phyloP scores from a whole-genome alignment of 345 rosid species.

The Ricinus communis region DNA sequence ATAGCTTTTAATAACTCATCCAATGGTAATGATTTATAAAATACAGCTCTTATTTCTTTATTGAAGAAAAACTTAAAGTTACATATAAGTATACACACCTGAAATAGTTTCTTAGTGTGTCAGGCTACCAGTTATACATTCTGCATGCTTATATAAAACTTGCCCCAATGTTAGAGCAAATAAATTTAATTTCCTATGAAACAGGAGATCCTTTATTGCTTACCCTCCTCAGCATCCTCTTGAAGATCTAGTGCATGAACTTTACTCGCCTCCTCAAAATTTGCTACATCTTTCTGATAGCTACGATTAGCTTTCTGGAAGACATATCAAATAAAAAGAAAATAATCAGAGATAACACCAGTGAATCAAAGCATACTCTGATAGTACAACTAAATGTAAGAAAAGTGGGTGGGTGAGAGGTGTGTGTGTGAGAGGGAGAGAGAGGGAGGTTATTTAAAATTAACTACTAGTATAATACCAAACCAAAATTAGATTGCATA shows the following conservation, averaged over 20 bases:
- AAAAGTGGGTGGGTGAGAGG: neutral
- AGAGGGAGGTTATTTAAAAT: too few species aligned
- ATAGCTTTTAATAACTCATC: neutral
- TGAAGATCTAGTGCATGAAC: conserved; percentile 46
- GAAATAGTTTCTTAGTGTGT: neutral
- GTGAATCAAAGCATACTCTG: neutral
- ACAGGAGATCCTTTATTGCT: conserved; percentile 23
- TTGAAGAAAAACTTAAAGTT: too few species aligned
- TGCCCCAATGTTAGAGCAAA: conserved; percentile 2
- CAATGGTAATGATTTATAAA: too few species aligned
- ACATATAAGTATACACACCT: neutral
- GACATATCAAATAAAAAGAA: neutral
- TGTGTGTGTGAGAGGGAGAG: too few species aligned
- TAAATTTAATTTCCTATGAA: conserved; percentile 2
- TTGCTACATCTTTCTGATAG: conserved; percentile 87
- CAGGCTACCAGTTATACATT: neutral
- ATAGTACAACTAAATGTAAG: neutral
- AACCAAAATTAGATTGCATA: neutral
- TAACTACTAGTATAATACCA: too few species aligned
- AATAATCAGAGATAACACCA: neutral
- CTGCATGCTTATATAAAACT: conserved; percentile 1
- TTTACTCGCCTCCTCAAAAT: conserved; percentile 53
- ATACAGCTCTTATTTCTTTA: too few species aligned
- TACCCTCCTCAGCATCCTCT: conserved; percentile 53
- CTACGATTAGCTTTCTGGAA: conserved; percentile 89